These are phyloP conservation scores for Nepenthes mirabilis DNA, from an alignment of 148 eudicot species.

Conservation along the genomic window DNA sequence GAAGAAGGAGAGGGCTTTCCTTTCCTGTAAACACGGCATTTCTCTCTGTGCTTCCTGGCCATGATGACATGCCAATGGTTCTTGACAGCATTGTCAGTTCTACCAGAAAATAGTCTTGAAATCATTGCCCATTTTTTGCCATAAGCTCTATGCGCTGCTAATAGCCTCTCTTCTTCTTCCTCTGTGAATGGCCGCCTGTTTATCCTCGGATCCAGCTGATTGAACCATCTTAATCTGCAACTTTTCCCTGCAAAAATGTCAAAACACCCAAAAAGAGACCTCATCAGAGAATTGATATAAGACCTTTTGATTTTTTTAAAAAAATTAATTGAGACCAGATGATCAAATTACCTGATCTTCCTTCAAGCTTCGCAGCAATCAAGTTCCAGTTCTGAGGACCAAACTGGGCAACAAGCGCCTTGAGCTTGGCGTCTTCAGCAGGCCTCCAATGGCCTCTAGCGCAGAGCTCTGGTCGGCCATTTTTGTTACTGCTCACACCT, in stretches of 20 bases:
- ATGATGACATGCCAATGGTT: constrained; percentile 1
- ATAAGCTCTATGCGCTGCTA: constrained; percentile 1
- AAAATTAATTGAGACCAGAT: neutral
- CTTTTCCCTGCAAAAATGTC: neutral
- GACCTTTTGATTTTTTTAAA: neutral
- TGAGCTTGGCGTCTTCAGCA: constrained; percentile 1
- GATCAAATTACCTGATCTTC: constrained; percentile 1
- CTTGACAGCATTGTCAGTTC: constrained; percentile 1
- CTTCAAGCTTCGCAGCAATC: constrained; percentile 1
- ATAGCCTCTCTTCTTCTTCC: constrained; percentile 1
- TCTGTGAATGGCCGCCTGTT: neutral
- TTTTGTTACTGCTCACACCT: neutral
- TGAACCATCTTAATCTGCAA: constrained; percentile 3
- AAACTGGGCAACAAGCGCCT: neutral
- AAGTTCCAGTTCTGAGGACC: constrained; percentile 2
- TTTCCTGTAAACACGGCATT: neutral
- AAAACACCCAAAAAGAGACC: neutral
- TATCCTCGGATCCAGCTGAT: constrained; percentile 1
- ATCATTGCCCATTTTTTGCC: neutral
- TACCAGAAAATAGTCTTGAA: neutral
- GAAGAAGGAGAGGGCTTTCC: neutral
- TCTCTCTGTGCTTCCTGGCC: neutral
- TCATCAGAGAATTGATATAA: neutral
- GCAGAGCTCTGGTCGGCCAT: neutral
- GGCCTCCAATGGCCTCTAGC: constrained; percentile 1